Conservation (phyloP, 2,329 filamentous ascomycete genomes). For the Paraphaeosphaeria sporulosa region DNA sequence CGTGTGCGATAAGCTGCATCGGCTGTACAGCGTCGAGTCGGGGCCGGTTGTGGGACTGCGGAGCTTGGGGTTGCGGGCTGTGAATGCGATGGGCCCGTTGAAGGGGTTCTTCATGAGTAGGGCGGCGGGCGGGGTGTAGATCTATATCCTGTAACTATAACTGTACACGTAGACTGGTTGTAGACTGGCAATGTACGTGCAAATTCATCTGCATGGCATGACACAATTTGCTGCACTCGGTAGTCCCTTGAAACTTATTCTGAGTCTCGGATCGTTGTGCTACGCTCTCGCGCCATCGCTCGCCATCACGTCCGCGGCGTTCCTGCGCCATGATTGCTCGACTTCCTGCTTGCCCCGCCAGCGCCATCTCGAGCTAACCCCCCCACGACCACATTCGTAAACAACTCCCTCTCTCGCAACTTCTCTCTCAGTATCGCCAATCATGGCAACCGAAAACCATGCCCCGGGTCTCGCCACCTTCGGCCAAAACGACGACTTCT, state of each 20-base stretch:
- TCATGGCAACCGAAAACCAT: constrained; percentile 28
- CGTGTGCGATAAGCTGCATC: constrained; percentile 89
- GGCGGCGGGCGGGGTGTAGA: constrained; percentile 54
- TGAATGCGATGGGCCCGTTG: constrained; percentile 76
- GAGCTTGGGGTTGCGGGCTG: constrained; percentile 76
- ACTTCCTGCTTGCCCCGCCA: neutral
- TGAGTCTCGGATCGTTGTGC: no score
- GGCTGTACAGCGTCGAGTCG: constrained; percentile 82
- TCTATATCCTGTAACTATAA: neutral
- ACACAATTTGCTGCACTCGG: no score
- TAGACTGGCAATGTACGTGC: no score
- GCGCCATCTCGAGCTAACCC: constrained; percentile 4
- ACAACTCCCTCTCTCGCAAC: neutral
- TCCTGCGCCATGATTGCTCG: neutral
- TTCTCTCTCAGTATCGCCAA: neutral
- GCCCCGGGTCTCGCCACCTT: constrained; percentile 42
- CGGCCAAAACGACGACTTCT: constrained; percentile 71
- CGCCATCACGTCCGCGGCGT: constrained; percentile 6
- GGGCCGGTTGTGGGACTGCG: constrained; percentile 82
- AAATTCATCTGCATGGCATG: neutral
- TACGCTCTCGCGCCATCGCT: neutral
- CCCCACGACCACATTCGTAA: neutral
- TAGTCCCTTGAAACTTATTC: no score
- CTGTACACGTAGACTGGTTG: no score
- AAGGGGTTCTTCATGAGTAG: constrained; percentile 87